Conservation (phyloP, 805 yeast genomes). For the Yarrowia sp. region DNA sequence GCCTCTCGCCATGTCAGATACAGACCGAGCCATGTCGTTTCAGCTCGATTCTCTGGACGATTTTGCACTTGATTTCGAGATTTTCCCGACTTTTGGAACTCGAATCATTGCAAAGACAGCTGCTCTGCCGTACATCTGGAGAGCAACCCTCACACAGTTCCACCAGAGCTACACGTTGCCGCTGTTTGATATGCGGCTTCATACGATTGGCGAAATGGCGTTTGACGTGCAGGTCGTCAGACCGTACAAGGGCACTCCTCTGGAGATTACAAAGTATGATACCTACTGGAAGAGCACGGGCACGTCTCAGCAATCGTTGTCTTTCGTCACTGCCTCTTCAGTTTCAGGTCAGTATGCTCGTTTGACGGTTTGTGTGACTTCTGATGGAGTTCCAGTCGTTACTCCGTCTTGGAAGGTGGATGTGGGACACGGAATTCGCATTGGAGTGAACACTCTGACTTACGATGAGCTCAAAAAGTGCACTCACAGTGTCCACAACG, state of each 20-base stretch:
- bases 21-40: slow-evolving; percentile 69
- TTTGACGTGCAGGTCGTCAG: slow-evolving; percentile 79
- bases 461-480: slow-evolving; percentile 11
- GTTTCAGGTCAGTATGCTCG: slow-evolving; percentile 76
- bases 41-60: slow-evolving; percentile 76
- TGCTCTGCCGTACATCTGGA: slow-evolving; percentile 58
- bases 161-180: slow-evolving; percentile 53
- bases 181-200: slow-evolving; percentile 73
- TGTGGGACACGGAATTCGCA: slow-evolving; percentile 44
- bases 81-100: slow-evolving; percentile 93
- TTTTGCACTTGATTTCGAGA: slow-evolving; percentile 79
- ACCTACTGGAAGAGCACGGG: slow-evolving; percentile 96
- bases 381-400: slow-evolving; percentile 83
- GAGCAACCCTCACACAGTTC: slow-evolving; percentile 29
- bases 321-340: slow-evolving; percentile 89
- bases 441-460: slow-evolving; percentile 45
- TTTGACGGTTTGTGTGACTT: slow-evolving; percentile 64
- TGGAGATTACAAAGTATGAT: slow-evolving; percentile 88
- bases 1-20: slow-evolving; percentile 70
- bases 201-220: slow-evolving; percentile 74
- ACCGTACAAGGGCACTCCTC: slow-evolving; percentile 80
- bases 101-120: slow-evolving; percentile 86
- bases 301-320: slow-evolving; percentile 44
- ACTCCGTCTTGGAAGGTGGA: slow-evolving; percentile 31
- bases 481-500: neutral